Conservation (phyloP, 2,329 filamentous ascomycete species). For the Aureobasidium sp. region DNA sequence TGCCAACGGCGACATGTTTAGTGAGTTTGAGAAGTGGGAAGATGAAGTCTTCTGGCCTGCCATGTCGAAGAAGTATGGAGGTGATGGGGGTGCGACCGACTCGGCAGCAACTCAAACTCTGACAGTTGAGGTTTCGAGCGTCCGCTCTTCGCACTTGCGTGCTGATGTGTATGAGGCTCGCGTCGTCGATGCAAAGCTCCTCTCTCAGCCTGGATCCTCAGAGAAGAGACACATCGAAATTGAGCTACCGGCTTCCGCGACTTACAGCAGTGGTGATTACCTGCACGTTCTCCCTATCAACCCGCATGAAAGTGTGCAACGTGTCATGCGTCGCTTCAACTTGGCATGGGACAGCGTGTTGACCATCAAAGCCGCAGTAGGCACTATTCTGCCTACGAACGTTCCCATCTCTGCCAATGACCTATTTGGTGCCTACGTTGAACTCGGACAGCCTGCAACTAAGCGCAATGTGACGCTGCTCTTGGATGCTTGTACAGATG, state of each 20-base stretch:
- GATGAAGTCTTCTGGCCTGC: constrained; percentile 50
- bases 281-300: constrained; percentile 60
- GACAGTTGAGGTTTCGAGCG: constrained; percentile 46
- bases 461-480: constrained; percentile 52
- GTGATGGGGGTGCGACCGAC: constrained; percentile 17
- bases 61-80: constrained; percentile 37
- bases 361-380: constrained; percentile 43
- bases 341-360: constrained; percentile 59
- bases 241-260: constrained; percentile 40
- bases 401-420: constrained; percentile 55
- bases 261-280: constrained; percentile 69
- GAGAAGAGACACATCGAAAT: constrained; percentile 51
- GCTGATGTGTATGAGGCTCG: constrained; percentile 57
- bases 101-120: constrained; percentile 32
- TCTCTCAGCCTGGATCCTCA: constrained; percentile 46
- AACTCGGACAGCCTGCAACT: constrained; percentile 65
- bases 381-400: constrained; percentile 59
- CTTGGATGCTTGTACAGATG: constrained; percentile 44
- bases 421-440: constrained; percentile 63
- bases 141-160: constrained; percentile 52
- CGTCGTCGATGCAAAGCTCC: constrained; percentile 46
- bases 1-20: constrained; percentile 58
- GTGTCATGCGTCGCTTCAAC: constrained; percentile 58
- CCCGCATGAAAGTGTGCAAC: constrained; percentile 51
- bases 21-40: constrained; percentile 61